Conservation (phyloP, 2,329 filamentous ascomycete genomes). For the Aspergillus versicolor region DNA sequence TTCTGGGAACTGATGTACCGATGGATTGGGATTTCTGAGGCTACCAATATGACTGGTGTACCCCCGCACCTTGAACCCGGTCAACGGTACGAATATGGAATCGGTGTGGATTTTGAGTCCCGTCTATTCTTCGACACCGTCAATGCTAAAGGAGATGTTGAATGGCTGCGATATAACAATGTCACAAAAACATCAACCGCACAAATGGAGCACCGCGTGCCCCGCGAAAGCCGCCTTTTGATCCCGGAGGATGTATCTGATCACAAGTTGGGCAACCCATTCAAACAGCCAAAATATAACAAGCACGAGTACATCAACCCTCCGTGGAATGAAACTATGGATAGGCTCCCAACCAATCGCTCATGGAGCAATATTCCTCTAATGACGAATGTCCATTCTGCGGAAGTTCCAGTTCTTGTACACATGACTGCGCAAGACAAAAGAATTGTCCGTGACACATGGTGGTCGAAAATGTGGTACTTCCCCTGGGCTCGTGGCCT, state of each 20-base stretch:
- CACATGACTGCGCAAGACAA: conserved; percentile 40
- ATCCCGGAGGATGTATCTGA: conserved; percentile 38
- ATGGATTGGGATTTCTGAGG: conserved; percentile 38
- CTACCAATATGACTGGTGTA: conserved; percentile 36
- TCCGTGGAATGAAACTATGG: conserved; percentile 39
- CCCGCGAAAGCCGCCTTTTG: conserved; percentile 38
- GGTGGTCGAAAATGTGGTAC: conserved; percentile 53
- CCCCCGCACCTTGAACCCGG: conserved; percentile 35
- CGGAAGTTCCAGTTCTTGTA: conserved; percentile 46
- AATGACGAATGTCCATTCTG: conserved; percentile 50
- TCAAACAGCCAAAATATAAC: conserved; percentile 30
- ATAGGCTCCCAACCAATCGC: conserved; percentile 41
- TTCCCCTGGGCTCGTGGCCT: conserved; percentile 49
- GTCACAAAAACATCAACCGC: conserved; percentile 34
- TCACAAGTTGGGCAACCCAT: conserved; percentile 33
- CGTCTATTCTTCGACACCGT: conserved; percentile 50
- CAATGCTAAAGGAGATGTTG: conserved; percentile 39
- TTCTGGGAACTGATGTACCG: conserved; percentile 41
- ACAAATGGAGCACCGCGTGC: conserved; percentile 37
- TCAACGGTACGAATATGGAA: conserved; percentile 50
- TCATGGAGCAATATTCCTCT: conserved; percentile 47
- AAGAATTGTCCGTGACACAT: conserved; percentile 28
- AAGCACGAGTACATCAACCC: conserved; percentile 30
- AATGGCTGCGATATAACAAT: conserved; percentile 43
- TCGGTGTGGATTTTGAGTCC: conserved; percentile 54